These are phyloP conservation scores for Cordyceps militaris DNA, from an alignment of 2,329 filamentous ascomycete genomes.

Conservation along the genomic window DNA sequence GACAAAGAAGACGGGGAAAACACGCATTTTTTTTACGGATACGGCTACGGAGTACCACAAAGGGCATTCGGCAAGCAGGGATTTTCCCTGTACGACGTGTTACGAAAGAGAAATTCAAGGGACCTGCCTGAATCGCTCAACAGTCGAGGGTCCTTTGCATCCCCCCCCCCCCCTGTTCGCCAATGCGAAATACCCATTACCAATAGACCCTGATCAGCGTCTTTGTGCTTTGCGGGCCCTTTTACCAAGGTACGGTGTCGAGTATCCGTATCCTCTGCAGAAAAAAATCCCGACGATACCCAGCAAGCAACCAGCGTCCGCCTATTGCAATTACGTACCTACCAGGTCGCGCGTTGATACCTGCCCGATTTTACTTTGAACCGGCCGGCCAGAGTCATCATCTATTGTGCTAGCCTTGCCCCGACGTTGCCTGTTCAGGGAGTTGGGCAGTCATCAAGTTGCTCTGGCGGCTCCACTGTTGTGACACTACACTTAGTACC, in stretches of 20 bases:
- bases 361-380: neutral
- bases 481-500: no score
- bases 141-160: neutral
- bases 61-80: neutral
- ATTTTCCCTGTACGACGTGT: neutral
- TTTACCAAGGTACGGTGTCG: no score
- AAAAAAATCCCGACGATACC: no score
- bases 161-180: neutral
- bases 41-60: neutral
- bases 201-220: conserved; percentile 7
- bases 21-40: neutral
- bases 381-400: neutral
- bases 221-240: neutral
- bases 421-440: conserved; percentile 1
- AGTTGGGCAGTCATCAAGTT: neutral
- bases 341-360: neutral
- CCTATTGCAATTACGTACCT: conserved; percentile 3
- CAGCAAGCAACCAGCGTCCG: no score
- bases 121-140: neutral
- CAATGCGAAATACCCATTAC: neutral
- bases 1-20: neutral
- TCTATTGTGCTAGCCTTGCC: neutral
- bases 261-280: no score
- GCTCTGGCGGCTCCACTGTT: neutral
- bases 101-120: neutral